Conservation (phyloP, 2,329 filamentous ascomycete genomes). For the Trichoderma sp. region DNA sequence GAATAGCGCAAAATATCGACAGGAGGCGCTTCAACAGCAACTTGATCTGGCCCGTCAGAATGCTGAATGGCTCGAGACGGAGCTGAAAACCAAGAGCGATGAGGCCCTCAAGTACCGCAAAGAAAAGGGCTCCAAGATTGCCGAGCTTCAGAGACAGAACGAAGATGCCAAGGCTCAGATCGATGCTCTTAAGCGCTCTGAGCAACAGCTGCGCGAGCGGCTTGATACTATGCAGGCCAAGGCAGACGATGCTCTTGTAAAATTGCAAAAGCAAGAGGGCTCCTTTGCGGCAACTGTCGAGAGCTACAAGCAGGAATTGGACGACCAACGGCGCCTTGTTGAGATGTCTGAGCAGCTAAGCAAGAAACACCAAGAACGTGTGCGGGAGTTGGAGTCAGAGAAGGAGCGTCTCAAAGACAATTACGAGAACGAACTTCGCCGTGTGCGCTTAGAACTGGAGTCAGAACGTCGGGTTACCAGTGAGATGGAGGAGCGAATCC, state of each 20-base stretch:
- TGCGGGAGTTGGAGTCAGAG: conserved; percentile 67
- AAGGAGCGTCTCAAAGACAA: conserved; percentile 60
- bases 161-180: conserved; percentile 78
- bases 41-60: conserved; percentile 83
- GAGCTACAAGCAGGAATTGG: conserved; percentile 80
- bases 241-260: conserved; percentile 76
- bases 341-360: conserved; percentile 77
- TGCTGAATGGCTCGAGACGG: conserved; percentile 88
- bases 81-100: conserved; percentile 83
- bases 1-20: conserved; percentile 81
- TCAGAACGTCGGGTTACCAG: conserved; percentile 47
- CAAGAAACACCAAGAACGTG: conserved; percentile 65
- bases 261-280: conserved; percentile 82
- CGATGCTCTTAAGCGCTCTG: conserved; percentile 74
- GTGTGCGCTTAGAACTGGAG: conserved; percentile 56
- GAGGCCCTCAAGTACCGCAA: conserved; percentile 90
- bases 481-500: conserved; percentile 47
- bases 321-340: conserved; percentile 74
- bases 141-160: conserved; percentile 81
- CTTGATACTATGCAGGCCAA: conserved; percentile 82
- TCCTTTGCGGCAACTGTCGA: conserved; percentile 78
- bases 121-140: conserved; percentile 86
- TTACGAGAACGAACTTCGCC: conserved; percentile 57
- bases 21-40: conserved; percentile 87
- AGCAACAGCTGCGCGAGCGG: conserved; percentile 74